Evolutionary conservation across 2,329 filamentous ascomycete genomes (phyloP), one percentile per base, ranked within the genome.

Genomic region (Aspergillus aculeatinus): DNA sequence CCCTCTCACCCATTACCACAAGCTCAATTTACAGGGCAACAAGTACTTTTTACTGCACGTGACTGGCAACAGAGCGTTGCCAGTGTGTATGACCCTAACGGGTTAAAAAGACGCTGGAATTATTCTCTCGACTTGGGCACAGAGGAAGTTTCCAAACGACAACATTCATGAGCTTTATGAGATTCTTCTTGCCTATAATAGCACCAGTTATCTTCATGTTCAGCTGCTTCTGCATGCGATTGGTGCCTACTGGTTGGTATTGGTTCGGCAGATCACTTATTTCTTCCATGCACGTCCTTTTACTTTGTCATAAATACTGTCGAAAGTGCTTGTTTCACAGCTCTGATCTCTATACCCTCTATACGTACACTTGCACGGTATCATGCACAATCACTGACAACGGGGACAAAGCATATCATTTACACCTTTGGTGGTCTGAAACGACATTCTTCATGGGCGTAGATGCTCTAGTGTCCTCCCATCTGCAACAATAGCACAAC

Each of bases 61-160:
- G 78, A 81, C 55, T 81, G 79, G 79, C 79, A 81, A 60, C 77
- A 78, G 63, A 80, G 77, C 61, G 79, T 81, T 60, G 79, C 79
- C 16, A 80, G 79, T 63, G 79, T 80, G 9, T 80, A 75, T 64
- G 79, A 80, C 62, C 76, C 78, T 14, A 74, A 79, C 42, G 78
- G 79, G 12, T 58, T 79, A 52, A 80, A 80, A 65, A 71, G 79
- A 53, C 70, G 76, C 50, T 80, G 77, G 77, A 75, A 78, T 54
- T 76, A 76, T 61, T 73, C 74, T 2, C 64, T 72, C 27, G 74
- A 77, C 48, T 48, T 75, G 23, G 63, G 62, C 48, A 51, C 67
- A n/a, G 70, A 72, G 31, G 68, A 68, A 53, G 65, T 66, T 49
- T 54, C 63, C 11, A 77, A 77, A 62, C 72, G 74, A 42, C 68